Percentiles rank a stretch among this genome's conserved stretches.
These are phyloP conservation scores for Rhododendron molle DNA, from an alignment of 148 eudicot species.

Conservation along the genomic window DNA sequence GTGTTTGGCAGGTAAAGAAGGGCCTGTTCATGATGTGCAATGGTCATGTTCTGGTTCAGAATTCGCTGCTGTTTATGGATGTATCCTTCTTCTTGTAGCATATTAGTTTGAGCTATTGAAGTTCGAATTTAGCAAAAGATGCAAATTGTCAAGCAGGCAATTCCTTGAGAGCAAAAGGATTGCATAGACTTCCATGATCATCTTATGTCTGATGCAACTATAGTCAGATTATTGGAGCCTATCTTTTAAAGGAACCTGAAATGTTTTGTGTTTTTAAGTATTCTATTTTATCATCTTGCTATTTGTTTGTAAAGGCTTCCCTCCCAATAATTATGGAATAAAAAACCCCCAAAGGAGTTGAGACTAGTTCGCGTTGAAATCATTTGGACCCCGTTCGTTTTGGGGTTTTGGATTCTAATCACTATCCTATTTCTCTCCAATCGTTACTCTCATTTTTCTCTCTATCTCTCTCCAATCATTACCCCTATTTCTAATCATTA, in stretches of 20 bases:
- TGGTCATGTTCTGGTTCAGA: constrained; percentile 90
- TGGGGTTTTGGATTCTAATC: too few species aligned
- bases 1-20: constrained; percentile 73
- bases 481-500: too few species aligned
- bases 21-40: constrained; percentile 97
- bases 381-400: background rate
- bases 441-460: too few species aligned
- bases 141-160: background rate
- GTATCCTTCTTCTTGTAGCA: constrained; percentile 61
- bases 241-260: background rate
- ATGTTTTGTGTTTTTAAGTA: background rate
- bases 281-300: background rate
- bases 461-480: too few species aligned
- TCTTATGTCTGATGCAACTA: background rate
- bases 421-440: too few species aligned
- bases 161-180: background rate
- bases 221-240: background rate
- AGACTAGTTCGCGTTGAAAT: background rate
- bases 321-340: background rate
- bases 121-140: background rate
- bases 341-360: background rate
- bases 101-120: background rate
- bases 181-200: background rate
- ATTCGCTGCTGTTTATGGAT: constrained; percentile 97
- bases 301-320: background rate